phyloP scores from a whole-genome alignment of 257 asterid species.

The Handroanthus guayacan region DNA sequence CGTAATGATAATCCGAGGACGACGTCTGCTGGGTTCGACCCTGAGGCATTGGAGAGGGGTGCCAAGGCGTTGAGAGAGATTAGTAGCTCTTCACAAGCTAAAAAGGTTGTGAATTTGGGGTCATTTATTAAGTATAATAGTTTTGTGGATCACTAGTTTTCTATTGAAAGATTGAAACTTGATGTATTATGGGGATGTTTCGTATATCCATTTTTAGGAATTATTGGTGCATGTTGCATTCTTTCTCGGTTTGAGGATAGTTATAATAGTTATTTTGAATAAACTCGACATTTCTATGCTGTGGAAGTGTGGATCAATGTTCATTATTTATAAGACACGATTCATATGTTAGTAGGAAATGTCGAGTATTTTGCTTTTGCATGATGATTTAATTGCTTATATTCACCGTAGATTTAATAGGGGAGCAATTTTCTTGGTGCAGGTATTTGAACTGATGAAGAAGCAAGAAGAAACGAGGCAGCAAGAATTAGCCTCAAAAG shows the following conservation, averaged over 20 bases:
- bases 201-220: neutral
- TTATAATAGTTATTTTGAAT: constrained; percentile 5
- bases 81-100: constrained; percentile 56
- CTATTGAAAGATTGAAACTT: constrained; percentile 11
- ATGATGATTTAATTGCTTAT: neutral
- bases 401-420: constrained; percentile 5
- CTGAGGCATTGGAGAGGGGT: constrained; percentile 91
- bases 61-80: constrained; percentile 70
- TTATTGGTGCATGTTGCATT: neutral
- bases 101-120: constrained; percentile 54
- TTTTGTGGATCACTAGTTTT: neutral
- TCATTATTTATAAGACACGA: neutral
- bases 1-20: constrained; percentile 92
- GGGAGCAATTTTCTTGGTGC: constrained; percentile 33
- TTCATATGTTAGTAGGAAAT: constrained; percentile 1
- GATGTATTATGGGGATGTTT: neutral
- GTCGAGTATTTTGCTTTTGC: neutral
- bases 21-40: constrained; percentile 93
- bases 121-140: neutral
- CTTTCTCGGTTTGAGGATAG: neutral
- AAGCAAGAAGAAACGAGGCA: constrained; percentile 93
- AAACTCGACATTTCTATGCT: neutral
- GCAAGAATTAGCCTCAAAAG: constrained; percentile 63
- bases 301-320: neutral
- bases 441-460: constrained; percentile 75